Conservation (phyloP, 345 rosid genomes). For the Rubroshorea leprosula region DNA sequence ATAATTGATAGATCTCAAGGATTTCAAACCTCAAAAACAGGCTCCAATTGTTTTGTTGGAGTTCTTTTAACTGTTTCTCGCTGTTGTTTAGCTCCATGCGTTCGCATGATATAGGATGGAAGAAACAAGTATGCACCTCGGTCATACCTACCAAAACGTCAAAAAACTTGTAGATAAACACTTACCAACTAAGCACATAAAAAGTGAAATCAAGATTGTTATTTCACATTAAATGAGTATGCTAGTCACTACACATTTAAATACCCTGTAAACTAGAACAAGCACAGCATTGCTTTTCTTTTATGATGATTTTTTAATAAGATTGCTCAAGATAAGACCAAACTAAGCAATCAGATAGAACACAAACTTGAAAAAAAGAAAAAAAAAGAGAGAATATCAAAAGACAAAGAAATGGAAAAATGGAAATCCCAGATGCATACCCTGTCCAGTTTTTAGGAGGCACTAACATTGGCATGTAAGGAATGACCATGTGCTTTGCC, state of each 20-base stretch:
- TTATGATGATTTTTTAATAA: too few relatives aligned
- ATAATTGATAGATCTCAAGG: slow-evolving; percentile 5
- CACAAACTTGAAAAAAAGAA: neutral
- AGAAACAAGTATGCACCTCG: slow-evolving; percentile 80
- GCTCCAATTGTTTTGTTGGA: slow-evolving; percentile 51
- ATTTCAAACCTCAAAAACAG: slow-evolving; percentile 73
- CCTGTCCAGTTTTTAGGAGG: slow-evolving; percentile 93
- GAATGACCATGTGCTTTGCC: slow-evolving; percentile 98
- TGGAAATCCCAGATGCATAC: slow-evolving; percentile 39
- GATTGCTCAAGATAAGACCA: neutral
- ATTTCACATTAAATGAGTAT: neutral
- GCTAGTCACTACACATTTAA: neutral
- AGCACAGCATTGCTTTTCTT: too few relatives aligned
- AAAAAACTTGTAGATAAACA: slow-evolving; percentile 18
- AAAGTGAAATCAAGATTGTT: neutral
- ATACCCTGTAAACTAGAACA: too few relatives aligned
- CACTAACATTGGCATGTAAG: slow-evolving; percentile 96
- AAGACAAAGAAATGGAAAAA: neutral
- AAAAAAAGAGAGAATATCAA: neutral
- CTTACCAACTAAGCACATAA: neutral
- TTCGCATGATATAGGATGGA: slow-evolving; percentile 88
- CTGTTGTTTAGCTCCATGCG: slow-evolving; percentile 87
- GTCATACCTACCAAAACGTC: slow-evolving; percentile 60
- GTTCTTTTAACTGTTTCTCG: slow-evolving; percentile 57
- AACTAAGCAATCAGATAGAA: neutral